A percentile compares a stretch with the other conserved stretches of the same genome.
Conservation (phyloP, 208 protist species). For the Acanthamoeba sp. region DNA sequence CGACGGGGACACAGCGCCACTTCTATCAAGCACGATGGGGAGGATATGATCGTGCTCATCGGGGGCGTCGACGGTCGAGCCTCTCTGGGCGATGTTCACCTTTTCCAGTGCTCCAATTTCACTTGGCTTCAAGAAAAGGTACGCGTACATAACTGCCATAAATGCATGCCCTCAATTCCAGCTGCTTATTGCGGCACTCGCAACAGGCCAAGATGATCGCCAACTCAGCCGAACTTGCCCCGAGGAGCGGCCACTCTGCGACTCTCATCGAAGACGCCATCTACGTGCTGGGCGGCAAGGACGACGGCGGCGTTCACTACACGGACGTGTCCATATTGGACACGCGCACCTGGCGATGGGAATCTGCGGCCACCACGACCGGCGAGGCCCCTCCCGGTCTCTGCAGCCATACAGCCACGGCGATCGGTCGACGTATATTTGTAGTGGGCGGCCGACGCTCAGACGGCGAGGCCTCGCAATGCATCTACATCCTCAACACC, state of each 20-base stretch:
- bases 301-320: constrained; percentile 33
- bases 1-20: constrained; percentile 37
- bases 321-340: constrained; percentile 27
- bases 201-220: constrained; percentile 13
- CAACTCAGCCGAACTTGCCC: background rate
- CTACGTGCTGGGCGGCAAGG: constrained; percentile 67
- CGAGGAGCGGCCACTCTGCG: constrained; percentile 42
- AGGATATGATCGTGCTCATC: constrained; percentile 42
- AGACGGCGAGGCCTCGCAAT: background rate
- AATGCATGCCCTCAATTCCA: background rate
- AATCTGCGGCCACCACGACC: background rate
- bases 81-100: constrained; percentile 2
- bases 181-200: background rate
- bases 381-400: constrained; percentile 44
- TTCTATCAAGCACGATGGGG: constrained; percentile 2
- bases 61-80: constrained; percentile 29
- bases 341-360: constrained; percentile 2
- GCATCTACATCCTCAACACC: constrained; percentile 21
- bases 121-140: constrained; percentile 33
- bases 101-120: constrained; percentile 50
- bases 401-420: constrained; percentile 10
- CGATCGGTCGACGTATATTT: constrained; percentile 4
- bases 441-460: constrained; percentile 2
- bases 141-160: too few relatives aligned
- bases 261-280: constrained; percentile 9